phyloP scores from a whole-genome alignment of 78 protist genomes.

The Dictyostelium brefeldianum region DNA sequence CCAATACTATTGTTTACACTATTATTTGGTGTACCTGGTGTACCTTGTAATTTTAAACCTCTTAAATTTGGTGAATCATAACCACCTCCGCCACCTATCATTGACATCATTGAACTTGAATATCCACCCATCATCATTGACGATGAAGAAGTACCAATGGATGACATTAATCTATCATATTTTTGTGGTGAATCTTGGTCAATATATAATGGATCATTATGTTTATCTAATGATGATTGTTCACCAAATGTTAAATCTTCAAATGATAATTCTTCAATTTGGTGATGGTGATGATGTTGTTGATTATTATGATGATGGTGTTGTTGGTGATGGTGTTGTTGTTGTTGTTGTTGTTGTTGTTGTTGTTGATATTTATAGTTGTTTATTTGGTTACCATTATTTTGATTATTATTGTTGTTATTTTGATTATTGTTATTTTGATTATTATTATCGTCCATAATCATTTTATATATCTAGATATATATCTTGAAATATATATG shows the following conservation, averaged over 20 bases:
- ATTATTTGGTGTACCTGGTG: no score
- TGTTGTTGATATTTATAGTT: conserved; percentile 1
- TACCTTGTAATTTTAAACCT: background rate
- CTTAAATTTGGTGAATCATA: conserved; percentile 29
- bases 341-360: background rate
- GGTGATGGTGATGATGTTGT: background rate
- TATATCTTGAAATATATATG: background rate
- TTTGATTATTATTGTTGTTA: background rate
- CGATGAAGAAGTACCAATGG: background rate
- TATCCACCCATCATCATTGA: background rate
- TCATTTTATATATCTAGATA: background rate
- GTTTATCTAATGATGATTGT: background rate
- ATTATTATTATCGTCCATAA: background rate
- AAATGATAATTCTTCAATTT: conserved; percentile 64
- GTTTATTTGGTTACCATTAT: background rate
- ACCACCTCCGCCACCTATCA: background rate
- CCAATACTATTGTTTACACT: background rate
- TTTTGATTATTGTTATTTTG: background rate
- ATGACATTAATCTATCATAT: background rate
- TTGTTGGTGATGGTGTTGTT: background rate
- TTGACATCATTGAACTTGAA: background rate
- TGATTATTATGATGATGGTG: background rate
- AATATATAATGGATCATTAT: background rate
- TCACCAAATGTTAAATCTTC: conserved; percentile 77
- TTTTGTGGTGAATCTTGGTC: conserved; percentile 17